Conservation (phyloP, 441 rosid genomes). For the Aleurites moluccanus region DNA sequence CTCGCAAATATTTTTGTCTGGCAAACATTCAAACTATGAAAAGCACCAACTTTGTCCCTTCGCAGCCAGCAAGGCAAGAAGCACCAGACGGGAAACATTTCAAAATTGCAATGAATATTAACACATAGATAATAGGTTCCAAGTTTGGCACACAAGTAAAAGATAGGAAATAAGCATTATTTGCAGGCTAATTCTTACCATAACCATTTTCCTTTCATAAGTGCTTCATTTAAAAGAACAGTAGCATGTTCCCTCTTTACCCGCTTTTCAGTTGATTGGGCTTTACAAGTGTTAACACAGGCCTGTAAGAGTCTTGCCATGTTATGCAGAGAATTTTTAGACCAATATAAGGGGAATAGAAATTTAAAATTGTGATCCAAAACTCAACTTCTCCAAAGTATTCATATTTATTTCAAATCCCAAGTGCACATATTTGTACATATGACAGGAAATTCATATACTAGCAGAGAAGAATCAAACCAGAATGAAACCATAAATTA, state of each 20-base stretch:
- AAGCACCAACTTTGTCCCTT: background rate
- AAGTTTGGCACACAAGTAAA: background rate
- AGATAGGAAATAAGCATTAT: background rate
- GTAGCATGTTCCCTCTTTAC: slow-evolving; percentile 62
- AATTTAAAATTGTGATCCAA: slow-evolving; percentile 2
- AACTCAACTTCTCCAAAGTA: background rate
- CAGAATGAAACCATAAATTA: background rate
- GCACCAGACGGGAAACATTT: background rate
- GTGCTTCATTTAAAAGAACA: slow-evolving; percentile 67
- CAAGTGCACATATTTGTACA: background rate
- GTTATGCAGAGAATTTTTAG: slow-evolving; percentile 4
- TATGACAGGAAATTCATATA: background rate
- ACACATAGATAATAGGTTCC: background rate
- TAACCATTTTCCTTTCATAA: slow-evolving; percentile 84
- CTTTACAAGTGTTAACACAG: slow-evolving; percentile 47
- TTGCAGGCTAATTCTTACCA: slow-evolving; percentile 54
- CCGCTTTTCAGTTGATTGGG: slow-evolving; percentile 59
- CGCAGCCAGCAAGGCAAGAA: background rate
- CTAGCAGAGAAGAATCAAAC: background rate
- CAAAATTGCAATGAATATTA: background rate
- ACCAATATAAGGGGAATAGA: background rate
- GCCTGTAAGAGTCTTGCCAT: slow-evolving; percentile 43
- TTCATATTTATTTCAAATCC: background rate
- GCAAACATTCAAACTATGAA: slow-evolving; percentile 6
- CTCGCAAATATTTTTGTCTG: background rate